Evolutionary conservation across 768 basidiomycete species (phyloP).

Genomic region (Suillus occidentalis): DNA sequence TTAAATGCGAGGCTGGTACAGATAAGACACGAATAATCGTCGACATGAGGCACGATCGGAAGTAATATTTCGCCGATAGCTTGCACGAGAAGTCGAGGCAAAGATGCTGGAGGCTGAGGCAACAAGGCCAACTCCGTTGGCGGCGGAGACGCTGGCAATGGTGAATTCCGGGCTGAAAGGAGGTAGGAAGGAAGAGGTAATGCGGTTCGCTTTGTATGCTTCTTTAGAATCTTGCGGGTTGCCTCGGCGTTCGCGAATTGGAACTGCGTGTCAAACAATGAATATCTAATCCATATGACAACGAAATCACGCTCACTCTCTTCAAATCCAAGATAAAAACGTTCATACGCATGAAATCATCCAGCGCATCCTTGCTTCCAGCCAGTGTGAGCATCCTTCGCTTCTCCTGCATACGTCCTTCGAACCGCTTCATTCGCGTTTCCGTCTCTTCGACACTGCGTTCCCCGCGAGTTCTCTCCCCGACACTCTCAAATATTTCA

Average conservation of each 20-base stretch:
- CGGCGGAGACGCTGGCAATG: constrained; percentile 15
- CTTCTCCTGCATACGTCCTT: constrained; percentile 52
- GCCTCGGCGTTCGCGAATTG: constrained; percentile 86
- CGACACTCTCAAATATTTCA: constrained; percentile 78
- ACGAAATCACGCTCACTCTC: constrained; percentile 47
- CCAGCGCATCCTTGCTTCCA: constrained; percentile 58
- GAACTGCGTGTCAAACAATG: constrained; percentile 46
- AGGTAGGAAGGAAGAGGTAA: constrained; percentile 56
- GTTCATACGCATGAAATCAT: constrained; percentile 75
- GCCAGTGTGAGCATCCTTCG: constrained; percentile 53
- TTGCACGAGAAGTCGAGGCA: constrained; percentile 72
- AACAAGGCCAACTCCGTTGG: constrained; percentile 33
- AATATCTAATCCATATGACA: not conserved
- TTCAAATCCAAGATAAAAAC: constrained; percentile 77
- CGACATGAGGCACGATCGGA: constrained; percentile 75
- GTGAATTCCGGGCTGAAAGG: constrained; percentile 20
- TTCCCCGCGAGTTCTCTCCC: constrained; percentile 68
- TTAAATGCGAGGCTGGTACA: constrained; percentile 92
- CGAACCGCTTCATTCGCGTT: constrained; percentile 60
- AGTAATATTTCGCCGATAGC: constrained; percentile 81
- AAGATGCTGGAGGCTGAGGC: constrained; percentile 34
- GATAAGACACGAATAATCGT: constrained; percentile 86
- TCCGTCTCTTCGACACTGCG: constrained; percentile 70
- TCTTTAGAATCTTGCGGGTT: constrained; percentile 90
- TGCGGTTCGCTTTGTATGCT: constrained; percentile 88